Conservation (phyloP, 1,139 yeast species). For the Suhomyces choctaworum region DNA sequence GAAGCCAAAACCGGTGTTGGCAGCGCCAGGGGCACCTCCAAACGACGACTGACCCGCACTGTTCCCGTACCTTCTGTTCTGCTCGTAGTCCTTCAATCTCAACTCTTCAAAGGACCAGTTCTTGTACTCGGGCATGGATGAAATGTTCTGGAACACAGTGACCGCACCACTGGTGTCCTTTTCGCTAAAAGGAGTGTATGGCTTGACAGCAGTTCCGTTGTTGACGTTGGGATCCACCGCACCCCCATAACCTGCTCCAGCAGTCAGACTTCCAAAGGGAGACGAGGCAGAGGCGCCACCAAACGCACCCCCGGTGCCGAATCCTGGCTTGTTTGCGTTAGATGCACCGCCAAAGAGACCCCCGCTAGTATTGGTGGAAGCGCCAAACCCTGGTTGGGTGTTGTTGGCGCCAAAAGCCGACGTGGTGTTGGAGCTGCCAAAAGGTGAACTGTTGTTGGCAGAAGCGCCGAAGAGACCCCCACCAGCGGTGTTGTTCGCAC, state of each 20-base stretch:
- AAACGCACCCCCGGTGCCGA: constrained; percentile 22
- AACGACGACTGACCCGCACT: constrained; percentile 15
- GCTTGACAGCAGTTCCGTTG: constrained; percentile 74
- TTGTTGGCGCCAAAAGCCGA: constrained; percentile 22
- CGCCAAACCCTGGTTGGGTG: constrained; percentile 21
- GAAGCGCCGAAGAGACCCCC: constrained; percentile 13
- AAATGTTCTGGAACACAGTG: constrained; percentile 69
- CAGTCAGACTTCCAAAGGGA: constrained; percentile 29
- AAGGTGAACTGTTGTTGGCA: constrained; percentile 10
- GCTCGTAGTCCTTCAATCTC: constrained; percentile 84
- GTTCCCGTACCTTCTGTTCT: constrained; percentile 63
- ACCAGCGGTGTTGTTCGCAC: constrained; percentile 10
- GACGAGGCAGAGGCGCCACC: constrained; percentile 23
- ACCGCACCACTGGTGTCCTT: constrained; percentile 67
- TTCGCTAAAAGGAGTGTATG: constrained; percentile 66
- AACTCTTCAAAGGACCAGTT: constrained; percentile 84
- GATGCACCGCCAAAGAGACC: constrained; percentile 28
- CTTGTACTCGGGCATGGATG: constrained; percentile 88
- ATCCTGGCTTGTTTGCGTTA: constrained; percentile 23
- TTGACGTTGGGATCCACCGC: constrained; percentile 38
- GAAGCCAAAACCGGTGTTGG: constrained; percentile 18
- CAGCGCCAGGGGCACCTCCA: constrained; percentile 15
- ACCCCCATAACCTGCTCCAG: constrained; percentile 33
- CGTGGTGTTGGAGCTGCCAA: constrained; percentile 22
- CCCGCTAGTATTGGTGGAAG: constrained; percentile 18